A percentile compares a stretch with the other conserved stretches of the same genome.
Evolutionary conservation across 1,284 basidiomycete species (phyloP).

Genomic region (Apiotrichum gamsii): DNA sequence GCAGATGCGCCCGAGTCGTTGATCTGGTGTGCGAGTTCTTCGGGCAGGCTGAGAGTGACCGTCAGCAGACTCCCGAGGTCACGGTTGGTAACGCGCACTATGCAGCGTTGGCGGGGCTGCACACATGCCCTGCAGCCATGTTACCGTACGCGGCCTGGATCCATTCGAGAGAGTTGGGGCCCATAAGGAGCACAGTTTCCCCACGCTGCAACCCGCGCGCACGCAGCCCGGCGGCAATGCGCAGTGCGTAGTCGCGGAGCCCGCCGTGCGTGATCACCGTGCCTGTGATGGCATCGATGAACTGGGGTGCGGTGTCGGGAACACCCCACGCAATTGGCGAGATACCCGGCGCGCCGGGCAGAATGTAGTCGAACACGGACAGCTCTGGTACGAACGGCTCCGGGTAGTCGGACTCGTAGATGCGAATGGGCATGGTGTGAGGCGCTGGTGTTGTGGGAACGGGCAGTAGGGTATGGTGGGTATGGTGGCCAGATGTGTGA

Average conservation of each 20-base stretch:
- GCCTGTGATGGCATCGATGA: conserved; percentile 61
- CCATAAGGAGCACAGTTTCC: conserved; percentile 36
- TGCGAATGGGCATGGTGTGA: conserved; percentile 4
- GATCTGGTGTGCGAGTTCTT: conserved; percentile 45
- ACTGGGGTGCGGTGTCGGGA: conserved; percentile 51
- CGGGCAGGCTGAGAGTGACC: conserved; percentile 28
- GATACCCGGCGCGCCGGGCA: conserved; percentile 1
- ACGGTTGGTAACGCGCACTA: too few species aligned
- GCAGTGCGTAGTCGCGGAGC: conserved; percentile 54
- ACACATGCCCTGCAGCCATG: conserved; percentile 36
- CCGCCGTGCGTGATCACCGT: conserved; percentile 55
- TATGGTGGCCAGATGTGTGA: too few species aligned
- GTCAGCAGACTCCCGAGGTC: too few species aligned
- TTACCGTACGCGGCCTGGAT: conserved; percentile 57
- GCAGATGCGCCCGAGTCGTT: conserved; percentile 55
- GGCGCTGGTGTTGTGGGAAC: too few species aligned
- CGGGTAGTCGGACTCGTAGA: conserved; percentile 22
- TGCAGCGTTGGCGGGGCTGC: conserved; percentile 37
- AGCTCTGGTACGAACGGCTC: conserved; percentile 31
- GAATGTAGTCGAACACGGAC: not conserved
- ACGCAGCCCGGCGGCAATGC: conserved; percentile 55
- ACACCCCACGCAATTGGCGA: conserved; percentile 24
- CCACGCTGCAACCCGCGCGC: conserved; percentile 23
- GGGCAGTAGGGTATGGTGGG: too few species aligned
- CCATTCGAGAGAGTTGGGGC: conserved; percentile 58